Evolutionary conservation across 2,329 filamentous ascomycete genomes (phyloP).

Genomic region (Fusarium keratoplasticum): DNA sequence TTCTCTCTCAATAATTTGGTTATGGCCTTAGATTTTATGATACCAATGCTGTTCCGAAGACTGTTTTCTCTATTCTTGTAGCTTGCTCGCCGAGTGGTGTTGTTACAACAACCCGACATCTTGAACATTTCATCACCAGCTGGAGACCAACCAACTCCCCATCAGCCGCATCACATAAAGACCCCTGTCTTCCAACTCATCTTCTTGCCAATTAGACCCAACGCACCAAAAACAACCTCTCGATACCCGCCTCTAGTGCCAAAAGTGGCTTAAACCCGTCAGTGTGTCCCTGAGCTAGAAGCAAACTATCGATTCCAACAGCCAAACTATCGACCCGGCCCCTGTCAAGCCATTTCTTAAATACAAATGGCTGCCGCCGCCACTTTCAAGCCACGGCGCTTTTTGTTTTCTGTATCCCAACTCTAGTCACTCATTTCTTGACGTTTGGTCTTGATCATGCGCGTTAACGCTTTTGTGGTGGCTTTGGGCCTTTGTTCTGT

Average conservation of each 20-base stretch:
- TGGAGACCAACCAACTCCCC: background rate
- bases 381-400: background rate
- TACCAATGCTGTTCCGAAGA: too few species aligned
- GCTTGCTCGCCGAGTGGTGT: background rate
- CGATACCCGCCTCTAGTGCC: background rate
- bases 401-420: background rate
- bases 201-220: background rate
- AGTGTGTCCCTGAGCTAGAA: background rate
- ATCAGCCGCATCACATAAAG: background rate
- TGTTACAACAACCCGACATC: background rate
- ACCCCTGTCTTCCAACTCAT: background rate
- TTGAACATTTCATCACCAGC: background rate
- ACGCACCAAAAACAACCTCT: background rate
- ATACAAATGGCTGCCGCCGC: background rate
- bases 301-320: background rate
- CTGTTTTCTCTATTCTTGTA: too few species aligned
- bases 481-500: background rate
- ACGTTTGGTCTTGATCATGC: background rate
- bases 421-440: background rate
- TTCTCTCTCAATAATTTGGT: background rate
- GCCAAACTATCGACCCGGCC: background rate
- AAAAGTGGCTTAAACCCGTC: background rate
- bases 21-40: background rate
- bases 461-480: background rate
- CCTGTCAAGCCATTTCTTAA: background rate